Evolutionary conservation across 805 yeast species (phyloP), one percentile per base, ranked within the genome.

Genomic region (Yamadazyma olivae): DNA sequence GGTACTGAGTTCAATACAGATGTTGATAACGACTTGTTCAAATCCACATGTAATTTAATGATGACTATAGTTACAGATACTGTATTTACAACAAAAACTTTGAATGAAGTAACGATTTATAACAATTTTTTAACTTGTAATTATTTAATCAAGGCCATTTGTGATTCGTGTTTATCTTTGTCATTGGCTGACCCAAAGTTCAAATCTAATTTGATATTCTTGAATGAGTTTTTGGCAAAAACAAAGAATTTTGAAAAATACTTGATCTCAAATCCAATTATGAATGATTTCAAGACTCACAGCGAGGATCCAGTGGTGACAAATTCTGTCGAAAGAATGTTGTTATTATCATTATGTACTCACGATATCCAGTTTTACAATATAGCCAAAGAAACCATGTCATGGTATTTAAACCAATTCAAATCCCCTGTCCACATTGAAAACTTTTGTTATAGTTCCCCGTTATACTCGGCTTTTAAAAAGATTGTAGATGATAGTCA

Each of bases 401-500:
- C 45, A 25, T 59, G 60, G 53, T 54, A 61, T 43, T 39, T 53
- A 3, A 32, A 27, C 10, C 61, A 59, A 29, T 30, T 45, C 3
- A 34, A 36, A 10, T 43, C 38, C 21, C 23, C 20, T 5, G 5
- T 35, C 4, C 42, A 35, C 27, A n/a, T 18, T n/a, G 6, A 13
- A 5, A 23, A 25, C 2, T 24, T 10, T 19, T 29, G 32, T 21
- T 41, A 36, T 33, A 19, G 24, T 1, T 35, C 43, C 6, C 55
- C 61, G 38, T 38, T 65, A 26, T 31, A 42, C 6, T 53, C 49
- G 3, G 53, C 64, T 0, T 64, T 67, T 36, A 46, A 50, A 17
- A 43, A 43, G 22, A 61, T 85, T 30, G 57, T 74, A 3, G 57
- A 73, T 5, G 89, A 81, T 42, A 74, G 68, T 16, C 60, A 63